A percentile compares a stretch with the other conserved stretches of the same genome.
Conservation (phyloP, 345 rosid species). For the Theobroma cacao region DNA sequence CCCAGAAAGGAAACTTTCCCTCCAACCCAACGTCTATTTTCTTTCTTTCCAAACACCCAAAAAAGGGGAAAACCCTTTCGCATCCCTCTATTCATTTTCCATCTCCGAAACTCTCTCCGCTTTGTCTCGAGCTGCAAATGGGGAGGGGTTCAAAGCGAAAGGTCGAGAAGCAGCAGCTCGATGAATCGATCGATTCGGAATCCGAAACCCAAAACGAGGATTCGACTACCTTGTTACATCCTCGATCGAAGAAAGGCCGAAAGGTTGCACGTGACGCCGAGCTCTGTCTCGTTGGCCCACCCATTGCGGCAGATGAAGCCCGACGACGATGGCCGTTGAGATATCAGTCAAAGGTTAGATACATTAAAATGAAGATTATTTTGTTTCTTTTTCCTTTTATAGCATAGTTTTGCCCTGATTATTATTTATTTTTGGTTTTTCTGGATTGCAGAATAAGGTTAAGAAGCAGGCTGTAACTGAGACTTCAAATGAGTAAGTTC, state of each 20-base stretch:
- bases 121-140: neutral
- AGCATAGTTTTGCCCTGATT: neutral
- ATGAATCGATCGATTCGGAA: neutral
- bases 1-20: neutral
- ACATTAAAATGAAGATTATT: too few species aligned
- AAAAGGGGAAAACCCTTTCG: neutral
- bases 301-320: neutral
- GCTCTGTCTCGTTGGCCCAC: neutral
- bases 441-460: neutral
- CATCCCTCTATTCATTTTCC: neutral
- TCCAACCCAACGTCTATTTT: neutral
- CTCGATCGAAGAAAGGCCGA: slow-evolving; percentile 3
- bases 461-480: neutral
- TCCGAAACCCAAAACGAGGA: neutral
- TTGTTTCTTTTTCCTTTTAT: neutral
- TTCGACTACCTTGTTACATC: slow-evolving; percentile 2
- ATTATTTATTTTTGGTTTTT: neutral
- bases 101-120: neutral
- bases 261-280: neutral
- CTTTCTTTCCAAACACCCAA: neutral
- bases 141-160: neutral
- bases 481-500: slow-evolving; percentile 3
- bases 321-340: neutral
- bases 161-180: neutral
- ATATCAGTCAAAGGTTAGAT: neutral